Base-by-base conservation (phyloP, 2,329 filamentous ascomycete genomes). In the Fusarium albidum region DNA sequence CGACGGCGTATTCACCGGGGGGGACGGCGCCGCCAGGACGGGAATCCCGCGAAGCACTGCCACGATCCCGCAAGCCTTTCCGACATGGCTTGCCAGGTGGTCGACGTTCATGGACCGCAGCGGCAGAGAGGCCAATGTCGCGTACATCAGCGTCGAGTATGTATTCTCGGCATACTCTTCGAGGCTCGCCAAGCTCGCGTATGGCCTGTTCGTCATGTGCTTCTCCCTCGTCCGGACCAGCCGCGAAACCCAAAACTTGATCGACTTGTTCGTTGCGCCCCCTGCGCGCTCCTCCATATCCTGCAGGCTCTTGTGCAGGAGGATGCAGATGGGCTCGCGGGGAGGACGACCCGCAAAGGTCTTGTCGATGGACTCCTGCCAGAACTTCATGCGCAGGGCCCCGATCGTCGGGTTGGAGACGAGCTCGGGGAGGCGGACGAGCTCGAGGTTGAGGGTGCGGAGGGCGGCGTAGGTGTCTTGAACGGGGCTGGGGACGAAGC, bases 151-250 rank as follows among this genome's bases (percentile, higher is more conserved):
- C 0, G 92, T 96, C 14, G 92, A 92, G 75, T 98, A 98, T 2
- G 95, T 98, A 65, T 92, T 92, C 74, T 99, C 95, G 1, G 91
- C 91, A 69, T 98, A 97, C 39, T 86, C 88, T 69, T 99, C 95
- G 44, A 98, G 76, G 1, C 86, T 82, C 3, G 84, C 81, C 38
- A 98, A 73, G 41, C 77, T 89, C 0, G 89, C 78, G 68, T 92
- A 97, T 0, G 94, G 92, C 17, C 89, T 84, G 70, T 96, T 95
- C 33, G 88, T 87, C 74, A 97, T 86, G 66, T 93, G 85, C 67
- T 90, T 87, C 73, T 96, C 91, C 45, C 95, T 82, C 5, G 92
- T 89, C 68, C 82, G 88, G 68, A 98, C 87, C 63, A 98, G 79
- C 42, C 92, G 86, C 47, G 85, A 81, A 28, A 92, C 78, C 89